Base-by-base conservation (phyloP, 345 rosid species). In the Sapria himalayana region DNA sequence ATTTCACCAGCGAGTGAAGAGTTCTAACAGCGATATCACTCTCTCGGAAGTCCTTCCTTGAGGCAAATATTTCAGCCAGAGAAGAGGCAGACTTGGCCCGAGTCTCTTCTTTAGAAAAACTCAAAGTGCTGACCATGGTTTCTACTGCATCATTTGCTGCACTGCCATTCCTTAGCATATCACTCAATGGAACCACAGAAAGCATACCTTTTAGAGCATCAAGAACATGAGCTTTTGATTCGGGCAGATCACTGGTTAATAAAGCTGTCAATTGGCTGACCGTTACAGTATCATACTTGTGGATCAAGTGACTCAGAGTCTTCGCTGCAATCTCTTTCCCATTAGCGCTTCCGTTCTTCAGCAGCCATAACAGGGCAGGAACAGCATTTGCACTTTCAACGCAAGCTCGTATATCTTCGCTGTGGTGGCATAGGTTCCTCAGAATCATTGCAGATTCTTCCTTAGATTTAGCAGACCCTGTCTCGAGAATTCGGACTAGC, bases 341-440 rank as follows among this genome's bases (percentile, higher is more conserved):
- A 52, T 80, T 91, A 21, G 80, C 37, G 56, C 94, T 91, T 42
- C 99, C 99, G 59, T 91, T 84, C 62, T 91, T 91, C 42, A 91
- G 73, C 40, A 91, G 76, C 99, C 99, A 91, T 54, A 91, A 49
- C 22, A 91, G 65, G 54, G 99, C 99, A 62, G 99, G 99, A 60
- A 91, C 99, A 22, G 99, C 96, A 71, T 91, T 96, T 47, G 99
- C 99, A 59, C 99, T 91, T 66, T 91, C 99, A 56, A 91, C 99
- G 51, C 99, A 84, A 41, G 85, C 94, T 15, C 99, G 94, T 50
- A 91, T 91, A 52, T 91, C 99, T 76, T 91, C 99, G 41, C 99
- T 91, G 64, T 91, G 99, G 62, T 84, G 80, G 75, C 99, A 91
- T 33, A 91, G 74, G 55, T 91, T 91, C 64, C 95, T 68, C 42